Evolutionary conservation across 140 eudicot genomes (phyloP).

Genomic region (Ambrosia hybrid): DNA sequence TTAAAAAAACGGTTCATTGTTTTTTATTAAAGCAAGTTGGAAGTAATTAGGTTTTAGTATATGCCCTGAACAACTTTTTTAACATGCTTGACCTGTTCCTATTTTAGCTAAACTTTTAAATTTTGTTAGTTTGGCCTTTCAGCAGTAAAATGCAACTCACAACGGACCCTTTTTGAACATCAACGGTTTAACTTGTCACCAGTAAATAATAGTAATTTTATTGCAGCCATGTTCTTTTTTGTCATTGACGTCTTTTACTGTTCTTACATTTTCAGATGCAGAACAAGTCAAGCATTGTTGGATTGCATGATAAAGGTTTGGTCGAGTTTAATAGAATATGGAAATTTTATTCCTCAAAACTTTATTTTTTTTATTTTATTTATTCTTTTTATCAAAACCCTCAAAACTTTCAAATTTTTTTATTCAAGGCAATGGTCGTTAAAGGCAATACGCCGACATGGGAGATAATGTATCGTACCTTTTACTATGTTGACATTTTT

Average conservation of each 20-base stretch:
- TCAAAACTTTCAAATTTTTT: not conserved
- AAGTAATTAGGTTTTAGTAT: not conserved
- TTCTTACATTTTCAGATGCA: conserved; percentile 47
- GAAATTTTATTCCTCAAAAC: not conserved
- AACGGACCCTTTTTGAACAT: no score
- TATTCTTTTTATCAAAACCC: not conserved
- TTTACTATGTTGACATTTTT: not conserved
- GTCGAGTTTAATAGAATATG: not conserved
- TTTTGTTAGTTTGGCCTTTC: not conserved
- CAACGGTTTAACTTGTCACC: not conserved
- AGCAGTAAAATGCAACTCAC: no score
- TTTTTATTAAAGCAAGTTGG: not conserved
- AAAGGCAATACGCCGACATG: not conserved
- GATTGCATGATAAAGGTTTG: conserved; percentile 98
- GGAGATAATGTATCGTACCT: not conserved
- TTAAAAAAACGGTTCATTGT: not conserved
- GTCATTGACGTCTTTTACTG: not conserved
- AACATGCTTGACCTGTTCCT: not conserved
- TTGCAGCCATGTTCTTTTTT: not conserved
- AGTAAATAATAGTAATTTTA: not conserved
- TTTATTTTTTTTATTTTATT: no score
- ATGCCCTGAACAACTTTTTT: not conserved
- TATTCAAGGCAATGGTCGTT: not conserved
- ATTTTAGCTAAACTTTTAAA: not conserved
- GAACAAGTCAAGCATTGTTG: conserved; percentile 73